phyloP scores from a whole-genome alignment of 2,329 filamentous ascomycete genomes.

The Claviceps sp. region DNA sequence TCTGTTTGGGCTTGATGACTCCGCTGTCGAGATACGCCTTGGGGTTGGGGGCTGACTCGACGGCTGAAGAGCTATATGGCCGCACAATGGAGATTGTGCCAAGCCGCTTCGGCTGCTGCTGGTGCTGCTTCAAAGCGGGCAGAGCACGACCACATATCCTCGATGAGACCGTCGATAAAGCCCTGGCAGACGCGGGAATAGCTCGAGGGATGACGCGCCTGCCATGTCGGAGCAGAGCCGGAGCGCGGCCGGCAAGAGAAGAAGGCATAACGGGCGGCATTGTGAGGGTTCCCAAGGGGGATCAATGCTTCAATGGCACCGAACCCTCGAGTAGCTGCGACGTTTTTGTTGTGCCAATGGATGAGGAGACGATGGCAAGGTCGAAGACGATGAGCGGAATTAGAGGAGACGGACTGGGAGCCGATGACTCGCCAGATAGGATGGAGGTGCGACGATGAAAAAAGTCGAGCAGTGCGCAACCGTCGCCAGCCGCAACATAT shows the following conservation, averaged over 20 bases:
- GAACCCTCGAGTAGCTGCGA: constrained; percentile 22
- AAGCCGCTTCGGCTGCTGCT: constrained; percentile 26
- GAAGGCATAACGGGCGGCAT: constrained; percentile 27
- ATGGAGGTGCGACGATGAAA: constrained; percentile 6
- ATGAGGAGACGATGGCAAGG: constrained; percentile 9
- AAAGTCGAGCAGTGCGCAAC: background rate
- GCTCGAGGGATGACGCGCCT: constrained; percentile 31
- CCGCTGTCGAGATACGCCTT: constrained; percentile 85
- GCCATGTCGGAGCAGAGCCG: constrained; percentile 42
- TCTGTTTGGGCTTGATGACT: constrained; percentile 63
- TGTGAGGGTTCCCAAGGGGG: constrained; percentile 16
- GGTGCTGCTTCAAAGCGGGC: constrained; percentile 14
- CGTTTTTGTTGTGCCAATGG: constrained; percentile 18
- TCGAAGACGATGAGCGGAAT: background rate
- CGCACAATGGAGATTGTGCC: constrained; percentile 33
- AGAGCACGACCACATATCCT: constrained; percentile 21
- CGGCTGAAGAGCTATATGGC: constrained; percentile 27
- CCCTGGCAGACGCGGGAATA: constrained; percentile 29
- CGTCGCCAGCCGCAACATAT: background rate
- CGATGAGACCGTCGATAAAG: constrained; percentile 27
- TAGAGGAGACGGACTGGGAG: constrained; percentile 6
- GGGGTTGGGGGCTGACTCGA: constrained; percentile 63
- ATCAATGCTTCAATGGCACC: constrained; percentile 23
- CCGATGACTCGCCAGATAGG: constrained; percentile 13
- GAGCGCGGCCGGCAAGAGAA: constrained; percentile 41